A percentile compares a stretch with the other conserved stretches of the same genome.
These are phyloP conservation scores for Cyclocybe cylindracea DNA, from an alignment of 768 basidiomycete species.

Conservation along the genomic window DNA sequence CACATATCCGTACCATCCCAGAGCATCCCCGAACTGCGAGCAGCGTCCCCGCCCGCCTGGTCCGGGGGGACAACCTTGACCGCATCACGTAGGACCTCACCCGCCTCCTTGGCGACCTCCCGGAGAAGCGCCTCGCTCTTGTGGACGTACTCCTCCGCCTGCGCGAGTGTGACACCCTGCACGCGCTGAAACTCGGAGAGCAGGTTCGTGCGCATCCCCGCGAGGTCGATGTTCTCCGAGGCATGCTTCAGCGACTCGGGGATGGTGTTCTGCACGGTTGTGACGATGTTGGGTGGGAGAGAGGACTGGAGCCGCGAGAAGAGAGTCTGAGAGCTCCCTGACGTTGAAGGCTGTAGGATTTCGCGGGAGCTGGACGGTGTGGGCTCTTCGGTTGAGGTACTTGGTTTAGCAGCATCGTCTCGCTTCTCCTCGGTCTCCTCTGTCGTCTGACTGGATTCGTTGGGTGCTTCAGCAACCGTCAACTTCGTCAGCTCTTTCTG, in stretches of 20 bases:
- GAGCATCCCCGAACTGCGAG: constrained; percentile 39
- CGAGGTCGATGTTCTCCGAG: constrained; percentile 65
- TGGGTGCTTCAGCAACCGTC: constrained; percentile 29
- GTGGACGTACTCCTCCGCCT: constrained; percentile 84
- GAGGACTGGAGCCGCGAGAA: constrained; percentile 74
- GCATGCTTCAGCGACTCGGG: constrained; percentile 67
- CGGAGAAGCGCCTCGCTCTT: constrained; percentile 67
- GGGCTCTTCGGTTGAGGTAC: constrained; percentile 7
- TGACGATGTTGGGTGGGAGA: constrained; percentile 73
- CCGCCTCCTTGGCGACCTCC: constrained; percentile 77
- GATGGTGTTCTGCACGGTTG: constrained; percentile 65
- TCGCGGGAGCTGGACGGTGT: constrained; percentile 1
- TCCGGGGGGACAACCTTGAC: constrained; percentile 93
- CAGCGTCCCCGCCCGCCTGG: constrained; percentile 27
- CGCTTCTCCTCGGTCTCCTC: constrained; percentile 8
- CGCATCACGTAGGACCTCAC: constrained; percentile 82
- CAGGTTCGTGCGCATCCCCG: constrained; percentile 64
- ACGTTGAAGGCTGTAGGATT: constrained; percentile 16
- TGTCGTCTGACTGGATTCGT: constrained; percentile 25
- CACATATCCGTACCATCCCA: constrained; percentile 93
- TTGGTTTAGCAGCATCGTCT: constrained; percentile 17
- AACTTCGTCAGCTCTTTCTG: constrained; percentile 75
- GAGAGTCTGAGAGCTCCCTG: constrained; percentile 42
- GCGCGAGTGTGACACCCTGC: constrained; percentile 71
- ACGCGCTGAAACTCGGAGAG: constrained; percentile 69